Conservation (phyloP, 164 flowering plant species). For the Chimonanthus salicifolius region DNA sequence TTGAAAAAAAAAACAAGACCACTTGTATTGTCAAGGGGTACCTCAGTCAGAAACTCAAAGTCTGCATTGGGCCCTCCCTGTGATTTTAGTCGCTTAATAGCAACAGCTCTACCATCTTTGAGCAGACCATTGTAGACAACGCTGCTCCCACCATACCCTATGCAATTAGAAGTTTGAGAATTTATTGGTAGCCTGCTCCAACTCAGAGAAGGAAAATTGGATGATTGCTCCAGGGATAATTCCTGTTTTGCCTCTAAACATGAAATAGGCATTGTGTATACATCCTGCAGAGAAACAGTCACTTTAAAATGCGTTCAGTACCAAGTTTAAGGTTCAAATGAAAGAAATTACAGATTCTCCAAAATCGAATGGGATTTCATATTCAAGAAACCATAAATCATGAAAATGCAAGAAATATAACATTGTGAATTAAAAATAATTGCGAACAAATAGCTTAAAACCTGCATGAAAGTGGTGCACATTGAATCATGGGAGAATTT, state of each 20-base stretch:
- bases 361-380: neutral
- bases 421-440: neutral
- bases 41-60: constrained; percentile 63
- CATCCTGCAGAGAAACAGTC: constrained; percentile 47
- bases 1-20: too few relatives aligned
- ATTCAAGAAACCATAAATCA: neutral
- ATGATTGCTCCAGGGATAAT: constrained; percentile 45
- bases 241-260: constrained; percentile 37
- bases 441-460: neutral
- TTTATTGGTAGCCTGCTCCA: constrained; percentile 74
- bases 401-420: neutral
- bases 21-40: constrained; percentile 16
- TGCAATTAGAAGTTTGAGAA: constrained; percentile 60
- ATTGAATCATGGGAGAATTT: neutral
- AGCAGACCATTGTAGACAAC: constrained; percentile 77
- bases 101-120: constrained; percentile 69
- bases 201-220: constrained; percentile 63
- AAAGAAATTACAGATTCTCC: neutral
- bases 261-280: constrained; percentile 38
- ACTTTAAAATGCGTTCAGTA: neutral
- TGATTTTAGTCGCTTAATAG: constrained; percentile 67
- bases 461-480: neutral
- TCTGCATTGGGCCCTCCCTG: constrained; percentile 67
- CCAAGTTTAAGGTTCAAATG: neutral
- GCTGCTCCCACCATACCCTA: constrained; percentile 94